phyloP scores from a whole-genome alignment of 345 rosid genomes.

The Diplotaxis tenuifolia region DNA sequence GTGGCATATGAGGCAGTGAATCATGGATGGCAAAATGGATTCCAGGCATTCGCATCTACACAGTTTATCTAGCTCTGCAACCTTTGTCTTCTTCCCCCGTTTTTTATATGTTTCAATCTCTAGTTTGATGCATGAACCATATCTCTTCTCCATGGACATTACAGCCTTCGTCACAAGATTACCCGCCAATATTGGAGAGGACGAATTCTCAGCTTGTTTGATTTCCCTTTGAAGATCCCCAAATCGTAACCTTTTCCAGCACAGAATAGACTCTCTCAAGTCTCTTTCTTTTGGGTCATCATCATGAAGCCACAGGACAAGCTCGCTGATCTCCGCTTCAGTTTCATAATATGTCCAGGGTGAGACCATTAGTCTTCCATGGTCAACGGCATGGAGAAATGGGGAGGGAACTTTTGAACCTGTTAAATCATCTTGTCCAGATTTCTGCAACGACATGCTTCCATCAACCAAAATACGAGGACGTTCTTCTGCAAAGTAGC shows the following conservation, averaged over 20 bases:
- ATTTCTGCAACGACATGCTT: conserved; percentile 52
- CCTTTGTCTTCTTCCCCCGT: conserved; percentile 51
- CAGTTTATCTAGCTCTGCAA: conserved; percentile 50
- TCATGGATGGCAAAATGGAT: conserved; percentile 71
- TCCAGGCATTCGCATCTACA: conserved; percentile 84
- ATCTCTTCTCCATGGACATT: conserved; percentile 61
- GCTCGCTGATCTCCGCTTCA: conserved; percentile 67
- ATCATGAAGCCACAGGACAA: conserved; percentile 67
- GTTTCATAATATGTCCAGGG: conserved; percentile 70
- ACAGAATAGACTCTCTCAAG: conserved; percentile 66
- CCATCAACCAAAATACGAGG: conserved; percentile 70
- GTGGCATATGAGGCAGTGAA: conserved; percentile 84
- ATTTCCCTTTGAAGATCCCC: conserved; percentile 43
- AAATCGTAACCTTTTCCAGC: conserved; percentile 57
- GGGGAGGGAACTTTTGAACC: conserved; percentile 65
- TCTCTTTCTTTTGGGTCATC: conserved; percentile 65
- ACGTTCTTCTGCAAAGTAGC: conserved; percentile 49
- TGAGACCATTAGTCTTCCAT: conserved; percentile 37
- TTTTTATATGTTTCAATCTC: conserved; percentile 47
- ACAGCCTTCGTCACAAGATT: conserved; percentile 67
- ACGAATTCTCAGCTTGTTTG: conserved; percentile 35
- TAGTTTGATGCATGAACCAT: conserved; percentile 53
- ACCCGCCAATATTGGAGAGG: conserved; percentile 31
- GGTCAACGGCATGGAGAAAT: conserved; percentile 43
- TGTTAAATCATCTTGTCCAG: conserved; percentile 31